Evolutionary conservation across 164 flowering plant species (phyloP).

Genomic region (Cinnamomum chago): DNA sequence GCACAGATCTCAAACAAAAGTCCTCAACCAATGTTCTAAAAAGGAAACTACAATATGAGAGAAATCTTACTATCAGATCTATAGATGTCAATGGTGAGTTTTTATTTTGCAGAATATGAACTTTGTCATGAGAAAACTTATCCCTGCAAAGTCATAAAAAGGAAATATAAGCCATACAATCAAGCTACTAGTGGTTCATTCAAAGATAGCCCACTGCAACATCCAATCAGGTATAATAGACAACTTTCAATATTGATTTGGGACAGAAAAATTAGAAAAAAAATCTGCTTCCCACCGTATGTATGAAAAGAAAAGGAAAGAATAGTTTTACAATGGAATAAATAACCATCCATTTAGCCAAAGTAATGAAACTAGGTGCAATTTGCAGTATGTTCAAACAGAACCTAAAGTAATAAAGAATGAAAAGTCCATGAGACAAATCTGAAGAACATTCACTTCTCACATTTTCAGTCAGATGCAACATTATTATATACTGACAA

Average conservation of each 20-base stretch:
- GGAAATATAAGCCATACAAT: background rate
- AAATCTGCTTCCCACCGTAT: background rate
- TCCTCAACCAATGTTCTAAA: background rate
- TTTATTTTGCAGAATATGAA: constrained; percentile 41
- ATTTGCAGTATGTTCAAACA: background rate
- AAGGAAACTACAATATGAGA: background rate
- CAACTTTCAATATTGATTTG: background rate
- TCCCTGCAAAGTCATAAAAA: constrained; percentile 43
- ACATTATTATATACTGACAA: background rate
- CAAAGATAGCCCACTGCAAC: background rate
- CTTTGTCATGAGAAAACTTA: constrained; percentile 41
- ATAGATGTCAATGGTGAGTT: constrained; percentile 53
- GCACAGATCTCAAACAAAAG: background rate
- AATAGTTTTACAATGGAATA: background rate
- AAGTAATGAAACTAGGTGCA: background rate
- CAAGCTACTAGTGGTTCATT: background rate
- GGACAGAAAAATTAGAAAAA: background rate
- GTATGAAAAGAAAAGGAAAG: no score
- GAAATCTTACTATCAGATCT: constrained; percentile 63
- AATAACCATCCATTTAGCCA: background rate
- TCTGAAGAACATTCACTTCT: no score
- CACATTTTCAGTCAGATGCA: background rate
- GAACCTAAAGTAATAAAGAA: background rate
- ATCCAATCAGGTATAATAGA: background rate
- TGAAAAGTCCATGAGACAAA: no score